phyloP scores from a whole-genome alignment of 768 basidiomycete species.

The Pisolithus microcarpus region DNA sequence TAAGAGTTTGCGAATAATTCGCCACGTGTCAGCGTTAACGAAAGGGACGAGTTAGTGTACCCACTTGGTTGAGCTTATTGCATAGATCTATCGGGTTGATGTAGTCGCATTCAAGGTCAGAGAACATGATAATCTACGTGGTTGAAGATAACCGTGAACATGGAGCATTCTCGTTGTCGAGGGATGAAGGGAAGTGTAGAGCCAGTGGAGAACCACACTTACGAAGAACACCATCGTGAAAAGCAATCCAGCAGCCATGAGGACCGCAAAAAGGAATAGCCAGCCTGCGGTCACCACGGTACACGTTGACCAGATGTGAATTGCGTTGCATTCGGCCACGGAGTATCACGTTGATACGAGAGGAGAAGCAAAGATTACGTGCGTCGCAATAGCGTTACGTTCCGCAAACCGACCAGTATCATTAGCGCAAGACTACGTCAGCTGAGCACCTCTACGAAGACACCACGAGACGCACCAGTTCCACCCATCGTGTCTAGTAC shows the following conservation, averaged over 20 bases:
- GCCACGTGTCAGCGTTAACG: not conserved
- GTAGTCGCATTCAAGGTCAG: conserved; percentile 98
- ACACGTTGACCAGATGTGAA: too few species aligned
- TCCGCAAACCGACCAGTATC: not conserved
- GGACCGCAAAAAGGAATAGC: conserved; percentile 94
- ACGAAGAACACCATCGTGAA: conserved; percentile 99
- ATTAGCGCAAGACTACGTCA: not conserved
- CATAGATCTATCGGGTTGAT: conserved; percentile 99
- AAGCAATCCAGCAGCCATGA: conserved; percentile 88
- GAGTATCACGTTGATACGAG: not conserved
- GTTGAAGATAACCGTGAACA: not conserved
- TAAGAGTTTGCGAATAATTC: conserved; percentile 24
- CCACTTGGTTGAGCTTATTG: conserved; percentile 96
- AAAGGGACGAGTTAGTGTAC: conserved; percentile 7
- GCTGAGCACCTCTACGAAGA: too few species aligned
- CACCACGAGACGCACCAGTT: conserved; percentile 29
- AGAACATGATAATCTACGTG: conserved; percentile 97
- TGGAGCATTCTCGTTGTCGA: not conserved
- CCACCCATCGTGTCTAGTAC: conserved; percentile 30
- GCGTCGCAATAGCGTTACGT: not conserved
- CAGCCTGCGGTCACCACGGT: conserved; percentile 50
- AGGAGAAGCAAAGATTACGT: not conserved
- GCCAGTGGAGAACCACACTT: conserved; percentile 30
- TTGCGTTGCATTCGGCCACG: too few species aligned
- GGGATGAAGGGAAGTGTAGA: not conserved